Base-by-base conservation (phyloP, 169 alveolate species). In the Cryptosporidium ryanae region DNA sequence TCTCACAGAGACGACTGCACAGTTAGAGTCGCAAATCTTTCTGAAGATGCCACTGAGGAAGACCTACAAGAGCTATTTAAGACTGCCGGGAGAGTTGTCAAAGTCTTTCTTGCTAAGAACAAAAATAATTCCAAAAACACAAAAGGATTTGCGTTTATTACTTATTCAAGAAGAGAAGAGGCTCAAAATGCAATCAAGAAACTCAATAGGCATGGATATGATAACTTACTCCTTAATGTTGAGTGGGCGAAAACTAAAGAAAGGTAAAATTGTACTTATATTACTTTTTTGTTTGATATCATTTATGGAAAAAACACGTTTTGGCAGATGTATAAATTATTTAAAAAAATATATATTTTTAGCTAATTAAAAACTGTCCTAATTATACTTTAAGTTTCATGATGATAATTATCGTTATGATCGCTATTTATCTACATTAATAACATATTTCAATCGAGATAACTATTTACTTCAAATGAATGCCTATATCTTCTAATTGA, bases 111-210 rank as follows among this genome's bases (percentile, higher is more conserved):
- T 50, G 97, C 97, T 66, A 94, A 94, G 82, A 94, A 95, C 91
- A 94, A 95, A 94, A 94, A 95, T 90, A 96, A 95, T 82, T 93
- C 96, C 52, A 95, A 94, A 82, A 90, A 67, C 64, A 92, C 97
- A 70, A 95, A 95, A 91, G 97, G 97, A 1, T 95, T 95, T 82
- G 97, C 97, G 23, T 95, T 95, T 83, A 90, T 95, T 32, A 95
- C 97, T 1, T 95, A 94, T 82, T 90, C 95, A 50, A 92, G 90
- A 32, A 91, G 94, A 70, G 95, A 95, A 68, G 96, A 94, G 52
- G 97, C 97, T 34, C 94, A 87, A 48, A 91, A 91, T 59, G 97
- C 97, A 25, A 95, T 95, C 59, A 91, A 90, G 59, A 93, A 92
- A 64, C 93, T 95, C 82, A 95, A 95, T 84, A 81, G 97, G 23